Base-by-base conservation (phyloP, 2,329 filamentous ascomycete species). In the Bipolaris victoriae region DNA sequence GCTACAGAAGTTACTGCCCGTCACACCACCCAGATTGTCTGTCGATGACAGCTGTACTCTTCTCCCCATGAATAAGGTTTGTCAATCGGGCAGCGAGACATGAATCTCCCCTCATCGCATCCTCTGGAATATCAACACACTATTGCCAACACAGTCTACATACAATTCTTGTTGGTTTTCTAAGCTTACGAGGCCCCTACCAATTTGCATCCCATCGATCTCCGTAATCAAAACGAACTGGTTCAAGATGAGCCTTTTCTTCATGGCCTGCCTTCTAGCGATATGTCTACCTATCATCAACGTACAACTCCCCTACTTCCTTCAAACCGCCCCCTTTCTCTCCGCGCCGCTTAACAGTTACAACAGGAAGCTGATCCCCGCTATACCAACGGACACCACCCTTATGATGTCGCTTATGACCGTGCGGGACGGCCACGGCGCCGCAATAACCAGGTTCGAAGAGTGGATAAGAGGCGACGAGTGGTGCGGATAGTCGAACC, bases 271-370 rank as follows among this genome's bases (percentile, higher is more conserved):
- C 40, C 26, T 65, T 24, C 26, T 70, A 33, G 64, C 69, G 36
- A 59, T 67, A 48, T 58, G 64, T 43, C 48, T 69, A 7, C 69
- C 68, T 15, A 68, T 71, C 29, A 44, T 72, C 13, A 55, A 54
- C 47, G 65, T 68, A 57, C 65, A 72, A 31, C 37, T 63, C 24
- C 57, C 65, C 29, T 67, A 64, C 59, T 29, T 37, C 10, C 22
- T 53, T 16, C 37, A 6, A 36, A 20, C 50, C 37, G 18, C 31
- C n/a, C 26, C 45, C 41, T 16, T 7, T 31, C 4, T 24, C 24
- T 26, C 52, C 39, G 13, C 26, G 20, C 10, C 53, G 37, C 53
- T 58, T 52, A 65, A 60, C 58, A 36, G 40, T 24, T 33, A 22
- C 18, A 29, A 39, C 37, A 63, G 60, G 58, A 52, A 50, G 45